Evolutionary conservation across 129 eudicot genomes (phyloP).

Genomic region (Chrysanthemum seticuspe): DNA sequence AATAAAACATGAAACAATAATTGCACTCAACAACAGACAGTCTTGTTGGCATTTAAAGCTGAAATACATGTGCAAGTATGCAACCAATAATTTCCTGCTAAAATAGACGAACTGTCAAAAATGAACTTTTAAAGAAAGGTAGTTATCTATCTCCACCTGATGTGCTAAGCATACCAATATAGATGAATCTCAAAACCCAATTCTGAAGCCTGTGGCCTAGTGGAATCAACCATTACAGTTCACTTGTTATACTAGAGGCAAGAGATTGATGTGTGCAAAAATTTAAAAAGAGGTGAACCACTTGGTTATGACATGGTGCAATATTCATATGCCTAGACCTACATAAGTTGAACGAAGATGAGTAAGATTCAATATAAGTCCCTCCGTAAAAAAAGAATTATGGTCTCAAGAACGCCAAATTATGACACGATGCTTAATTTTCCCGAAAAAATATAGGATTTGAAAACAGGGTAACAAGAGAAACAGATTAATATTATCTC

Average conservation of each 20-base stretch:
- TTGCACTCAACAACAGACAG: not conserved
- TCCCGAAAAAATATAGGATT: slow-evolving; percentile 7
- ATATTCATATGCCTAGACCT: not conserved
- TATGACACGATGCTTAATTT: not conserved
- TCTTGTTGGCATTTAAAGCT: not conserved
- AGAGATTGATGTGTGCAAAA: too few relatives aligned
- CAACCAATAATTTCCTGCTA: not conserved
- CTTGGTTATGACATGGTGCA: not conserved
- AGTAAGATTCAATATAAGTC: not conserved
- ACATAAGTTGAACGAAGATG: slow-evolving; percentile 8
- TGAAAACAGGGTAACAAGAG: not conserved
- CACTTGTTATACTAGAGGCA: too few relatives aligned
- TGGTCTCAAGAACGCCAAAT: slow-evolving; percentile 4
- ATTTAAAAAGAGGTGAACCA: too few relatives aligned
- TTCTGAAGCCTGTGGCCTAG: too few relatives aligned
- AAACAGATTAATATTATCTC: slow-evolving; percentile 4
- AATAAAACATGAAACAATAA: not conserved
- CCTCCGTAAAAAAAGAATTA: too few relatives aligned
- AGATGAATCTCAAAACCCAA: too few relatives aligned
- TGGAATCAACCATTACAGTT: too few relatives aligned
- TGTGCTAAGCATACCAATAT: too few relatives aligned
- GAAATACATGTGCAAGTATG: not conserved
- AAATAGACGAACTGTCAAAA: not conserved
- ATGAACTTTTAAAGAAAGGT: not conserved
- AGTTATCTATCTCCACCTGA: not conserved